Evolutionary conservation across 805 yeast genomes (phyloP), one percentile per base, ranked within the genome.

Genomic region (Saccharomycopsis microspora): DNA sequence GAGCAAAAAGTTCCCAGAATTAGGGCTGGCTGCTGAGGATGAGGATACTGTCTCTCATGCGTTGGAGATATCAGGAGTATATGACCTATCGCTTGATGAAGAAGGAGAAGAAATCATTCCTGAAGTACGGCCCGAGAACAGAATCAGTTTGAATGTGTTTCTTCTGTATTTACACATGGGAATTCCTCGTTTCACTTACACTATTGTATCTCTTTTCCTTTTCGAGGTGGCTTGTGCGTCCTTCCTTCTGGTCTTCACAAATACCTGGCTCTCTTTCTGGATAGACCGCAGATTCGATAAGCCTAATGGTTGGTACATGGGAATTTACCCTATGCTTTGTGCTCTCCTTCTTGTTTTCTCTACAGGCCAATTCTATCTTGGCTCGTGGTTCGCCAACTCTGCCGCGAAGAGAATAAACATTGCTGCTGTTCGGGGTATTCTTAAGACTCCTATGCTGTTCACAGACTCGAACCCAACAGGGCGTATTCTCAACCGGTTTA

Each of bases 391-490:
- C 51, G 67, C 78, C 39, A 76, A 74, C 54, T 65, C 62, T 41
- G 78, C 90, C 8, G 71, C 86, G 3, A 73, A 64, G 47, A 59
- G 56, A n/a, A 66, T 87, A 58, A 86, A 86, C 58, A 65, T 80
- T 39, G 55, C 57, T 44, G 88, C 95, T 0, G 69, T 80, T 46
- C 62, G 70, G 42, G 72, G 68, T 36, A 68, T 87, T 10, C 65
- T 87, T 50, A 80, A 80, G 51, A 79, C 93, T 2, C 95, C 95
- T 43, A 85, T 85, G 90, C 64, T 80, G 0, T 88, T 76, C 60
- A 72, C 85, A 64, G 96, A 88, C 58, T 78, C 86, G 7, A 84
- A 94, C 0, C 96, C 96, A 19, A 72, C 85, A 70, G 96, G 96
- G 1, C 72, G 96, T 55, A 80, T 87, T 50, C 67, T 88, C 60